Evolutionary conservation across 2,329 filamentous ascomycete species (phyloP).

Genomic region (Fusarium avenaceum): DNA sequence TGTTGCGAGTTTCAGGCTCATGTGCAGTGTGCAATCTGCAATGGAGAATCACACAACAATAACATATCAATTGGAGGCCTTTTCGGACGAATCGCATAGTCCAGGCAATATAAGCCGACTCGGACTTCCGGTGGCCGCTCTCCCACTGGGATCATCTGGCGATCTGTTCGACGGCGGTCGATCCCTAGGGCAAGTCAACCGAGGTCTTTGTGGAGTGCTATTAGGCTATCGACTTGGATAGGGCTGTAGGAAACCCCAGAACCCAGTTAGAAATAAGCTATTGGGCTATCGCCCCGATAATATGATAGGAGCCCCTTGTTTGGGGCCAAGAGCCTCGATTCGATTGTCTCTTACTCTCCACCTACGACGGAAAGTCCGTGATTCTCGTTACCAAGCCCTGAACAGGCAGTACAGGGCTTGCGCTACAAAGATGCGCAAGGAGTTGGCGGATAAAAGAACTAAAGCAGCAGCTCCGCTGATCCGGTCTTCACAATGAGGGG

Average conservation of each 20-base stretch:
- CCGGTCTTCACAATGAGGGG: conserved; percentile 13
- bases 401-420: neutral
- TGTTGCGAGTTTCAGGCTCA: conserved; percentile 21
- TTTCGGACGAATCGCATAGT: conserved; percentile 8
- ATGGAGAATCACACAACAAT: neutral
- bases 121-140: neutral
- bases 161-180: conserved; percentile 17
- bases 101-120: neutral
- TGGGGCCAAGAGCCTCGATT: conserved; percentile 18
- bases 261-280: neutral
- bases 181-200: conserved; percentile 26
- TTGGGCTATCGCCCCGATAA: conserved; percentile 10
- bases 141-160: conserved; percentile 8
- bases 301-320: conserved; percentile 4
- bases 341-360: conserved; percentile 7
- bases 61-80: conserved; percentile 23
- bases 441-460: conserved; percentile 6
- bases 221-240: conserved; percentile 24
- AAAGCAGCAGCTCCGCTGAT: conserved; percentile 27
- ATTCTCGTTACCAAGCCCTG: conserved; percentile 15
- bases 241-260: conserved; percentile 21
- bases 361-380: neutral
- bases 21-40: neutral
- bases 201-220: conserved; percentile 32
- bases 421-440: neutral